Percentiles rank a stretch among this genome's conserved stretches.
These are phyloP conservation scores for Fusarium anthophilum DNA, from an alignment of 2,329 filamentous ascomycete genomes.

Conservation along the genomic window DNA sequence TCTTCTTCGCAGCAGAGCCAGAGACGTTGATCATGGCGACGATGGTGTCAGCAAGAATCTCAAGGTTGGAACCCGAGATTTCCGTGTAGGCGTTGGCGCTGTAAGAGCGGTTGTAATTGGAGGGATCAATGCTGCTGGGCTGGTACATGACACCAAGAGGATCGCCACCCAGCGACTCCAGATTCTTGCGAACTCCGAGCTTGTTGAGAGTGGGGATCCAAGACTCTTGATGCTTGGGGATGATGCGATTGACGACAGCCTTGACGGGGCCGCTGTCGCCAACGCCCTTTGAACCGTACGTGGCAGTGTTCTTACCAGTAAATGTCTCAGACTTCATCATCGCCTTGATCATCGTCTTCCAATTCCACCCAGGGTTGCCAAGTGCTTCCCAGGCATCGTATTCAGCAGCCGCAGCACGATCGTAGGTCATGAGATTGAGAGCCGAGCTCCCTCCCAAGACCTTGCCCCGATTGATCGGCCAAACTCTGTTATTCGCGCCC, in stretches of 20 bases:
- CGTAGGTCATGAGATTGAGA: slow-evolving; percentile 46
- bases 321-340: slow-evolving; percentile 32
- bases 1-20: slow-evolving; percentile 29
- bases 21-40: slow-evolving; percentile 33
- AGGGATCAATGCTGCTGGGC: slow-evolving; percentile 56
- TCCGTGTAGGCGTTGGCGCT: slow-evolving; percentile 56
- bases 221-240: slow-evolving; percentile 53
- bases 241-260: slow-evolving; percentile 51
- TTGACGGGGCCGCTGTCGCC: slow-evolving; percentile 29
- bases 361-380: slow-evolving; percentile 51
- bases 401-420: slow-evolving; percentile 40
- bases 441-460: slow-evolving; percentile 45
- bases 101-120: slow-evolving; percentile 58
- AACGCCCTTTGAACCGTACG: slow-evolving; percentile 32
- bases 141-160: slow-evolving; percentile 59
- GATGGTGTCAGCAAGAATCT: slow-evolving; percentile 30
- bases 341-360: slow-evolving; percentile 38
- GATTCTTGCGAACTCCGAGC: slow-evolving; percentile 49
- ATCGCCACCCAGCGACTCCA: slow-evolving; percentile 57
- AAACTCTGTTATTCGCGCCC: slow-evolving; percentile 31
- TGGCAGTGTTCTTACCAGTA: slow-evolving; percentile 36
- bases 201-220: slow-evolving; percentile 56
- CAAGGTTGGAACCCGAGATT: slow-evolving; percentile 52
- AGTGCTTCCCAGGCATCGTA: slow-evolving; percentile 51
- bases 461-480: slow-evolving; percentile 37